Conservation (phyloP, 1,284 basidiomycete genomes). For the Trichosporon faecale region DNA sequence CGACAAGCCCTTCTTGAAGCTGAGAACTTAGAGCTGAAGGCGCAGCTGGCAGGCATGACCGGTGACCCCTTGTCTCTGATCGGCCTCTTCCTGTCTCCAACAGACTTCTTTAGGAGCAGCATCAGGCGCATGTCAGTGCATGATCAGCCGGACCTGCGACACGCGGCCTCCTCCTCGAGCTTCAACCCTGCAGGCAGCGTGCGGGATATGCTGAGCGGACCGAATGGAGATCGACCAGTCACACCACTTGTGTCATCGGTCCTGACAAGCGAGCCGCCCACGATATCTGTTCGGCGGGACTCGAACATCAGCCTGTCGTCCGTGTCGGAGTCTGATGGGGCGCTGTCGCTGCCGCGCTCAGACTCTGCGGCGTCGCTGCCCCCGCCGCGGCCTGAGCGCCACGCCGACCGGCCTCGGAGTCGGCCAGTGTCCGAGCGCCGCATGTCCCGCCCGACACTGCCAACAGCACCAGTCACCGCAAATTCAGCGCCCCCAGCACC, state of each 20-base stretch:
- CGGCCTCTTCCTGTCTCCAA: not conserved
- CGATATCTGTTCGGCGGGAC: not conserved
- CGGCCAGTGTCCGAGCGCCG: not conserved
- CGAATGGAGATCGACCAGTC: not conserved
- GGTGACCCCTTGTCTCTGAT: not conserved
- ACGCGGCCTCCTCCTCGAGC: not conserved
- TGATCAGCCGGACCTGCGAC: not conserved
- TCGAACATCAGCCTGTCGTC: not conserved
- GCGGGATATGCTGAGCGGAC: not conserved
- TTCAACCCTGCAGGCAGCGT: not conserved
- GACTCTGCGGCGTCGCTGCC: not conserved
- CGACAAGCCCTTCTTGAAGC: constrained; percentile 59
- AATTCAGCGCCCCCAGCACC: not conserved
- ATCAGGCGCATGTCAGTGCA: not conserved
- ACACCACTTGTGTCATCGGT: not conserved
- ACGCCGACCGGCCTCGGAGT: not conserved
- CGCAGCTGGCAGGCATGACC: constrained; percentile 56
- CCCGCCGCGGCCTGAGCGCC: not conserved
- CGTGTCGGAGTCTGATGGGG: not conserved
- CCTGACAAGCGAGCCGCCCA: not conserved
- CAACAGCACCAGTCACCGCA: not conserved
- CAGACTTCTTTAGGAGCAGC: not conserved
- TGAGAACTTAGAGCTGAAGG: constrained; percentile 61
- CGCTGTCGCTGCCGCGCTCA: not conserved
- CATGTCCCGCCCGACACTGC: not conserved